These are phyloP conservation scores for Poteriospumella lacustris DNA, from an alignment of 108 stramenopile species.

Conservation along the genomic window DNA sequence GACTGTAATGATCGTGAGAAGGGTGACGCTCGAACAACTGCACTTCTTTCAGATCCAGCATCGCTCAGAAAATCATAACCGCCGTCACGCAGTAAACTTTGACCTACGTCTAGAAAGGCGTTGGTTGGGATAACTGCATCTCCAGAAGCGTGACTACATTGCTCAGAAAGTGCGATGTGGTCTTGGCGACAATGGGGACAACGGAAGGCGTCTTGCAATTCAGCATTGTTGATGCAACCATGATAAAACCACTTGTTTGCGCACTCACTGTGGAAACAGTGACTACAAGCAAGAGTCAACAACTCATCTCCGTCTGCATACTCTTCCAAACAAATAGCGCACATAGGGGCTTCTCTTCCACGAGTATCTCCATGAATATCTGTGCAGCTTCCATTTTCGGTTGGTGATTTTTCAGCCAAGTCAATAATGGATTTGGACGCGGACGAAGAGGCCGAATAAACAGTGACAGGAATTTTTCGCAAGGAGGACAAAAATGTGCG, in stretches of 20 bases:
- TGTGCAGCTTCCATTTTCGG: background rate
- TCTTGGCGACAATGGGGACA: background rate
- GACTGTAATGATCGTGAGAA: too few relatives aligned
- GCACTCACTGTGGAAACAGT: slow-evolving; percentile 5
- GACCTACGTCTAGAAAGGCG: background rate
- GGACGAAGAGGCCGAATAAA: background rate
- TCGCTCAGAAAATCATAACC: background rate
- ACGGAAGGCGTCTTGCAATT: background rate
- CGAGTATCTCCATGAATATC: too few relatives aligned
- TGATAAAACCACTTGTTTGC: slow-evolving; percentile 5
- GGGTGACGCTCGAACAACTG: too few relatives aligned
- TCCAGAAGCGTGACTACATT: background rate
- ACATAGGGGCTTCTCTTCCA: background rate
- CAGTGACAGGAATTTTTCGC: background rate
- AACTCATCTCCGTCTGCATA: slow-evolving; percentile 13
- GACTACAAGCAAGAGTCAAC: background rate
- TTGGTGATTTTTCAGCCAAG: background rate
- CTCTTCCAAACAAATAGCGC: slow-evolving; percentile 15
- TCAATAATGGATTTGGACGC: background rate
- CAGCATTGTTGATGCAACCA: background rate
- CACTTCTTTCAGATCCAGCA: background rate
- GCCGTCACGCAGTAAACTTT: background rate
- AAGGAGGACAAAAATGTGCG: background rate
- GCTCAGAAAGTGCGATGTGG: background rate
- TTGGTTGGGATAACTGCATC: background rate